Evolutionary conservation across 2,329 filamentous ascomycete genomes (phyloP), one percentile per base, ranked within the genome.

Genomic region (Phyllosticta citriasiana): DNA sequence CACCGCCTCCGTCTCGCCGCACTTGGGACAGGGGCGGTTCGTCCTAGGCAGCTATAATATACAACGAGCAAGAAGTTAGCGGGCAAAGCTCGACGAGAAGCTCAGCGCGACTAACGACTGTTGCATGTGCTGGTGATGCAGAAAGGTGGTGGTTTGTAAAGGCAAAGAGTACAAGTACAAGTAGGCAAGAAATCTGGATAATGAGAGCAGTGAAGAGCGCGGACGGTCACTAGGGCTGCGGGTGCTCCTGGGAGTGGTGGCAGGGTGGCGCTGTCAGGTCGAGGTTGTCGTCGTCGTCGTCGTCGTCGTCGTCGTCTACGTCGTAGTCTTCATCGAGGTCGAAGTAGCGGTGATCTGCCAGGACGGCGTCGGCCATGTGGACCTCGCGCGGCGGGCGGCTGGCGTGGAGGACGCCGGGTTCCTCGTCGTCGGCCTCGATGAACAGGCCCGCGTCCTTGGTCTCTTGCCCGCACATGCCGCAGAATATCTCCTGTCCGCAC

Each of bases 41-140:
- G 91, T 87, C 70, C 92, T 88, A 66, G 94, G 94, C 74, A 97
- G 89, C 92, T 97, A 84, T 72, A 81, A 84, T 72, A 81, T 97
- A 84, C 72, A 81, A 61, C 57, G 64, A 65, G 63, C 60, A 67
- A 73, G 70, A 64, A 56, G 63, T 64, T 61, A 63, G 64, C 62
- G 71, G 63, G 71, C 70, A 70, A 71, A 69, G 68, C 71, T 70
- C 69, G 33, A 25, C 26, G 40, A 47, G 40, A 52, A 40, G 51
- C 55, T 62, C 60, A 54, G 56, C 60, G 60, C 60, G 56, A 62
- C 55, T 57, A 61, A 61, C 59, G 50, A 61, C 53, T n/a, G 27
- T 56, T 60, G 58, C 58, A 60, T 56, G 40, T 47, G 40, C 2
- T n/a, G 14, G 25, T 54, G 53, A 16, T 53, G 12, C 19, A 10